Conservation (phyloP, 2,329 filamentous ascomycete species). For the Colletotrichum lini region DNA sequence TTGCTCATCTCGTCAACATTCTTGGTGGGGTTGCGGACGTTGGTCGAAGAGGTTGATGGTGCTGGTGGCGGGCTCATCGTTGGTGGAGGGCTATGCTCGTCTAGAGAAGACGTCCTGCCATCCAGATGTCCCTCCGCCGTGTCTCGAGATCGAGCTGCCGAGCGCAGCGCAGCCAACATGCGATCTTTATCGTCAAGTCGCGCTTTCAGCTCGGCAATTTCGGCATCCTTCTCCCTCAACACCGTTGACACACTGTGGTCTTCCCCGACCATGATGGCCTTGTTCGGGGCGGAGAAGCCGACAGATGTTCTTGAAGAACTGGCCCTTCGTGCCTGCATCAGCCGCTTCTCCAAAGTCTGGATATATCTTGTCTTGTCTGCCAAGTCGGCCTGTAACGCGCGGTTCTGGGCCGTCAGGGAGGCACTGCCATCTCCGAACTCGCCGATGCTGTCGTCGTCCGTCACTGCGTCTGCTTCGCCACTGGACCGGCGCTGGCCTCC, state of each 20-base stretch:
- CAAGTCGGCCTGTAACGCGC: conserved; percentile 93
- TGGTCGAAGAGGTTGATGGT: conserved; percentile 16
- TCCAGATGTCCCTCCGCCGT: conserved; percentile 71
- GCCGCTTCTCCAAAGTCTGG: conserved; percentile 89
- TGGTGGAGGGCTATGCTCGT: conserved; percentile 41
- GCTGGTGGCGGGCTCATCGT: conserved; percentile 40
- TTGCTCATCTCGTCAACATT: conserved; percentile 93
- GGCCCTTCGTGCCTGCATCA: conserved; percentile 90
- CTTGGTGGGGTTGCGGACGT: conserved; percentile 67
- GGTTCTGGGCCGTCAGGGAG: conserved; percentile 86
- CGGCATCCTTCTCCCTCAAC: conserved; percentile 89
- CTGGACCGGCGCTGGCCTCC: conserved; percentile 60
- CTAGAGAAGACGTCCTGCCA: conserved; percentile 47
- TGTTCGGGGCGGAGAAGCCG: conserved; percentile 74
- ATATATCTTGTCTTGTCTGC: conserved; percentile 99
- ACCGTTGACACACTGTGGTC: conserved; percentile 81
- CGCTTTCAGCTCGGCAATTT: conserved; percentile 91
- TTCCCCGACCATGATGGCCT: conserved; percentile 80
- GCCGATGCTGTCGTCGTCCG: conserved; percentile 80
- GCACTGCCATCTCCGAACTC: conserved; percentile 91
- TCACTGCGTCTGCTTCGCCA: conserved; percentile 58
- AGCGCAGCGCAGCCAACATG: conserved; percentile 90
- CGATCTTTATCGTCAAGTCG: conserved; percentile 94
- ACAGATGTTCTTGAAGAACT: conserved; percentile 91
- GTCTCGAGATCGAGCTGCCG: conserved; percentile 87